Base-by-base conservation (phyloP, 1,284 basidiomycete genomes). In the Cystobasidium sp. region DNA sequence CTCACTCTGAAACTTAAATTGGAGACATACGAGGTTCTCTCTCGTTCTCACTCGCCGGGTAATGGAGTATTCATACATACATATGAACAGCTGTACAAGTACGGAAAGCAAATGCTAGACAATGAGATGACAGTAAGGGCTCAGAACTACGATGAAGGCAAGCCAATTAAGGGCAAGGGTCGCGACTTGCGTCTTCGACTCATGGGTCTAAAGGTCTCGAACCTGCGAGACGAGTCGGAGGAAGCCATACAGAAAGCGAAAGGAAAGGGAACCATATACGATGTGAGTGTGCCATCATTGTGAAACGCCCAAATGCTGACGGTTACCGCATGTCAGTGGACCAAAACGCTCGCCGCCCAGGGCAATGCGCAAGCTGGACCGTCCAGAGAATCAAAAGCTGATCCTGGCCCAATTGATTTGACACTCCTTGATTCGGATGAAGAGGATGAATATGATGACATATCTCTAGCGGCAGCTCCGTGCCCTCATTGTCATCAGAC, bases 1-100 rank as follows among this genome's bases (percentile, higher is more conserved):
- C 64, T 76, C 53, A 76, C 76, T 46, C 77, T 79, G 56, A 76
- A 74, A 24, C 62, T 78, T 66, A 78, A 78, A 80, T 84, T 91
- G 37, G 88, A 92, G 78, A 91, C 88, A 0, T 93, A 88, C 80
- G 87, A 92, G 85, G 90, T 90, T 3, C 91, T 91, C 78, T 92
- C 92, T 0, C 87, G 93, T 37, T 90, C 93, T 1, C 90, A 88
- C 80, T 91, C 92, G 0, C 86, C 90, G 67, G 85, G 88, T 78
- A 87, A 87, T 66, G 69, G 61, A 62, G 68, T 77, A 22, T 18
- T 75, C 63, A 55, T 75, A 76, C 56, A 49, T 53, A 69, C 62
- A 64, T 78, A 64, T 77, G 75, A 61, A 37, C 72, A 59, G 22
- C 44, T 70, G 37, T 62, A 66, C 49, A 79, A 92, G 88, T 88